These are phyloP conservation scores for Xylaria nigripes DNA, from an alignment of 495 filamentous ascomycete genomes.

Conservation along the genomic window DNA sequence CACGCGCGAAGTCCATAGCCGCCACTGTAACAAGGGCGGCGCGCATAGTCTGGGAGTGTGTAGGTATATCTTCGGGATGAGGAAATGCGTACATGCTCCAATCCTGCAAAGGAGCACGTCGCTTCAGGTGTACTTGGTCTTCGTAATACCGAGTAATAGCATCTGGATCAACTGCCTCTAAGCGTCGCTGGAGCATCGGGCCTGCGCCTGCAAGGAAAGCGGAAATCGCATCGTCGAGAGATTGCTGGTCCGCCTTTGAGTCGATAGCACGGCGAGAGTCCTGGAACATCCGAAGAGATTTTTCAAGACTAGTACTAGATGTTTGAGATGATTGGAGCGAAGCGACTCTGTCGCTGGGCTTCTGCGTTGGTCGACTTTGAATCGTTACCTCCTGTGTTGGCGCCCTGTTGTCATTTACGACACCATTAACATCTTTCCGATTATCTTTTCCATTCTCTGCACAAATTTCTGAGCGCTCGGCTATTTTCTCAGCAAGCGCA, in stretches of 20 bases:
- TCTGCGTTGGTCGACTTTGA: not conserved
- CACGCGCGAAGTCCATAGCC: not conserved
- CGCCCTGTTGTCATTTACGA: not conserved
- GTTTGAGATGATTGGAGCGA: not conserved
- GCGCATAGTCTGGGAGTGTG: not conserved
- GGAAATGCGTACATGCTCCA: not conserved
- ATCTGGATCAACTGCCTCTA: not conserved
- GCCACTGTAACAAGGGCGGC: not conserved
- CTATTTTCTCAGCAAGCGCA: not conserved
- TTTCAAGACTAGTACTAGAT: not conserved
- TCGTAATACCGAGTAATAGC: not conserved
- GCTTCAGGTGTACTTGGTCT: not conserved
- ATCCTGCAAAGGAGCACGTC: not conserved
- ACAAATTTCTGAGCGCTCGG: not conserved
- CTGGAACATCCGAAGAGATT: not conserved
- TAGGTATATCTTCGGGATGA: not conserved
- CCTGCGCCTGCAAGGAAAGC: not conserved
- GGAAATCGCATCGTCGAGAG: not conserved
- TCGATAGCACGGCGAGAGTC: conserved; percentile 1
- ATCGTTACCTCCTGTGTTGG: not conserved
- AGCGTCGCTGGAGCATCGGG: not conserved
- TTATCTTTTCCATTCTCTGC: not conserved
- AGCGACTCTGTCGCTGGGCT: not conserved
- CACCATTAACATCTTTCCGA: not conserved
- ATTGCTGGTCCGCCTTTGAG: not conserved